phyloP scores from a whole-genome alignment of 2,329 filamentous ascomycete genomes.

The Tolypocladium cylindrosporum region DNA sequence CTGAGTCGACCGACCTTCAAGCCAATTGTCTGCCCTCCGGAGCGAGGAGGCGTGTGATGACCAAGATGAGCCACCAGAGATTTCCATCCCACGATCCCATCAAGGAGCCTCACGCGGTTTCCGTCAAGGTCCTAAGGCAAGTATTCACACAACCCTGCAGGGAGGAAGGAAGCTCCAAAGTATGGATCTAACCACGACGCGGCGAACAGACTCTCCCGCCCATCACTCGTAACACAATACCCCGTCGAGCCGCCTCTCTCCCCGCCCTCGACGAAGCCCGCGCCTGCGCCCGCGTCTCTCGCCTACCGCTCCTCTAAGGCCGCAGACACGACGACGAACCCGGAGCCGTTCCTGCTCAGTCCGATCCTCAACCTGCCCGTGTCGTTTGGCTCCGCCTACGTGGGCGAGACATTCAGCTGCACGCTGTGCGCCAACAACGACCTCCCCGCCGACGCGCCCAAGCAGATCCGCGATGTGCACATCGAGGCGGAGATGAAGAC shows the following conservation, averaged over 20 bases:
- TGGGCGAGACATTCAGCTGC: constrained; percentile 90
- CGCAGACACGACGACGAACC: constrained; percentile 26
- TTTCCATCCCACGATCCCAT: constrained; percentile 46
- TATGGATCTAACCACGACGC: neutral
- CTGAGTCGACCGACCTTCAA: neutral
- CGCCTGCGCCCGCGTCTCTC: constrained; percentile 55
- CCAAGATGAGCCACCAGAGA: constrained; percentile 46
- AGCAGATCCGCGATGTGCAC: constrained; percentile 62
- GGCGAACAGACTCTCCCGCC: constrained; percentile 62
- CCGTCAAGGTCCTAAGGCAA: constrained; percentile 65
- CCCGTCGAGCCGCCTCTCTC: constrained; percentile 40
- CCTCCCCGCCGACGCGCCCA: constrained; percentile 19
- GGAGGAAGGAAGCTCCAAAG: neutral
- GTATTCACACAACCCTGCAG: constrained; percentile 1
- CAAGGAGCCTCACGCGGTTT: constrained; percentile 71
- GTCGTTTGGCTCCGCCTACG: constrained; percentile 88
- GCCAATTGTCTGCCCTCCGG: neutral
- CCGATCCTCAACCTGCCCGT: constrained; percentile 74
- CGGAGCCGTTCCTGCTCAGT: constrained; percentile 46
- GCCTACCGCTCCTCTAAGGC: constrained; percentile 44
- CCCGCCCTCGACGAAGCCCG: constrained; percentile 29
- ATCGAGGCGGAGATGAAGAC: constrained; percentile 95
- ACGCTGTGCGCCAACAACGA: constrained; percentile 96
- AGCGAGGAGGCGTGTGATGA: neutral
- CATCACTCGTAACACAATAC: constrained; percentile 63